These are phyloP conservation scores for Scleroderma citrinum DNA, from an alignment of 768 basidiomycete species.

Conservation along the genomic window DNA sequence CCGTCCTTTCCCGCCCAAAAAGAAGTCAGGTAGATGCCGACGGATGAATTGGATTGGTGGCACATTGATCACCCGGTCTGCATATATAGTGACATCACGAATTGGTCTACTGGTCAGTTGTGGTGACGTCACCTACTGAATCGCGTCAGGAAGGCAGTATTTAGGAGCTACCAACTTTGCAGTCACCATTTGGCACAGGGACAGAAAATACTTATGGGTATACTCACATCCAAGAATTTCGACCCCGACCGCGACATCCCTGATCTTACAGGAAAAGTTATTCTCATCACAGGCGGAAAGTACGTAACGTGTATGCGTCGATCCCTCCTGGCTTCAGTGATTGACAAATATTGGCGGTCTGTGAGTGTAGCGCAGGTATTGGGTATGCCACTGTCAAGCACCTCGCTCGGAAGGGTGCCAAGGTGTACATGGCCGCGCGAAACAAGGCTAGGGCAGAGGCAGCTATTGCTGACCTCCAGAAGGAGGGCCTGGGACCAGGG, in stretches of 20 bases:
- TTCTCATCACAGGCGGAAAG: constrained; percentile 56
- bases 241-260: constrained; percentile 36
- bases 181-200: no score
- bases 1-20: no score
- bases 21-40: no score
- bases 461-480: constrained; percentile 42
- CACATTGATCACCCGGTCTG: no score
- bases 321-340: neutral
- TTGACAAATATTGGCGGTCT: neutral
- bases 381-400: constrained; percentile 48
- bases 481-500: constrained; percentile 38
- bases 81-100: no score
- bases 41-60: no score
- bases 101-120: no score
- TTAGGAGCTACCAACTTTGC: no score
- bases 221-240: constrained; percentile 24
- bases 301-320: constrained; percentile 18
- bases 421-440: constrained; percentile 54
- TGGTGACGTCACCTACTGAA: constrained; percentile 3
- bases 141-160: constrained; percentile 24
- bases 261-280: constrained; percentile 44
- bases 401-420: constrained; percentile 49
- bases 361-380: constrained; percentile 10
- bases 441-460: constrained; percentile 39
- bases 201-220: constrained; percentile 11